These are phyloP conservation scores for Pseudogymnoascus sp. DNA, from an alignment of 2,329 filamentous ascomycete species.

Conservation along the genomic window DNA sequence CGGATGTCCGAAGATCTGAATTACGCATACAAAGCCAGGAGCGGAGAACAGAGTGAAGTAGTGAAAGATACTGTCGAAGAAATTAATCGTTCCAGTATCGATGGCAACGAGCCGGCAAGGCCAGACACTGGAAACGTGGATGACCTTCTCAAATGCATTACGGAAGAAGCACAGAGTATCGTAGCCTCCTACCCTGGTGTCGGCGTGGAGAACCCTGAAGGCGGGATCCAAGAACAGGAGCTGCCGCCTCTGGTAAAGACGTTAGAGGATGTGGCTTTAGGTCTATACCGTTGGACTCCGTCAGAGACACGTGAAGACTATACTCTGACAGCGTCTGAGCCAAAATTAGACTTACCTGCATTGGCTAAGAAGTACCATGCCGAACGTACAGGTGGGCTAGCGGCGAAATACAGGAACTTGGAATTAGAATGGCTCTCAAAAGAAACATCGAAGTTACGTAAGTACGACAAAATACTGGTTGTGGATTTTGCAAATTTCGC, in stretches of 20 bases:
- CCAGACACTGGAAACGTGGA: neutral
- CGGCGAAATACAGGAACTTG: neutral
- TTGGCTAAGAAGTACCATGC: too few relatives aligned
- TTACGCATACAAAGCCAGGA: neutral
- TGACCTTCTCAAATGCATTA: neutral
- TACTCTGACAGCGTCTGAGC: too few relatives aligned
- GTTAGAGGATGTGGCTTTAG: too few relatives aligned
- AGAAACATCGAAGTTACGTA: neutral
- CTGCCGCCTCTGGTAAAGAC: neutral
- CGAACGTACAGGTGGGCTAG: too few relatives aligned
- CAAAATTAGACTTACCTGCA: too few relatives aligned
- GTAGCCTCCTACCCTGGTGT: neutral
- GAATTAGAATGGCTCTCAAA: neutral
- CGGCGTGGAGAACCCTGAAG: too few relatives aligned
- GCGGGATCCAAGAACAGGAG: neutral
- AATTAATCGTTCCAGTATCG: neutral
- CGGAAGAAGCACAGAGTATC: neutral
- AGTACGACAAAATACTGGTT: neutral
- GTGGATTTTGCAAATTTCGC: neutral
- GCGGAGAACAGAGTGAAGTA: neutral
- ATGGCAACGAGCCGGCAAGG: neutral
- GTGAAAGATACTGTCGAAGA: neutral
- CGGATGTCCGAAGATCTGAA: neutral
- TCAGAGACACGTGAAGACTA: too few relatives aligned
- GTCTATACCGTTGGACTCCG: too few relatives aligned